A percentile compares a stretch with the other conserved stretches of the same genome.
Evolutionary conservation across 805 yeast species (phyloP).

Genomic region (Starmera quercuum): DNA sequence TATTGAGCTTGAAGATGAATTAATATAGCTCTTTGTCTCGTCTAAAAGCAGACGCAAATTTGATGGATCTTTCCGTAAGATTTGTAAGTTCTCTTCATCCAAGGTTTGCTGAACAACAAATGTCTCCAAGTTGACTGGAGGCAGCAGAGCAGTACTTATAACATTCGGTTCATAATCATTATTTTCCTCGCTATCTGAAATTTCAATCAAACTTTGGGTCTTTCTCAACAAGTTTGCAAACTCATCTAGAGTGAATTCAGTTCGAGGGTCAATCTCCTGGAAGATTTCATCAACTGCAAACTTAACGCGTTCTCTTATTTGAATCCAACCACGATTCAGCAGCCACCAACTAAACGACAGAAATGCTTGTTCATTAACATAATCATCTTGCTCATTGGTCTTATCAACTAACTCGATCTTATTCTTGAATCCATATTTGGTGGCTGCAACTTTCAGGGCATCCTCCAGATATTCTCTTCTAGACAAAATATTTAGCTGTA

Average conservation of each 20-base stretch:
- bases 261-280: slow-evolving; percentile 58
- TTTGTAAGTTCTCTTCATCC: slow-evolving; percentile 30
- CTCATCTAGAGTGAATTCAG: slow-evolving; percentile 58
- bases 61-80: slow-evolving; percentile 19
- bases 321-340: slow-evolving; percentile 75
- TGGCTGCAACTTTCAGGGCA: slow-evolving; percentile 63
- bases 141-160: slow-evolving; percentile 30
- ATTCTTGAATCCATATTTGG: slow-evolving; percentile 23
- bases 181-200: slow-evolving; percentile 4
- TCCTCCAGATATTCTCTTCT: slow-evolving; percentile 78
- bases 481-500: slow-evolving; percentile 84
- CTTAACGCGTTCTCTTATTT: slow-evolving; percentile 45
- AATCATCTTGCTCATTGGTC: slow-evolving; percentile 26
- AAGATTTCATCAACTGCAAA: slow-evolving; percentile 53
- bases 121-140: slow-evolving; percentile 45
- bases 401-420: slow-evolving; percentile 13
- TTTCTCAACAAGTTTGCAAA: slow-evolving; percentile 39
- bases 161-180: slow-evolving; percentile 15
- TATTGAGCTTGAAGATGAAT: slow-evolving; percentile 26
- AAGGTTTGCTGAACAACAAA: slow-evolving; percentile 48
- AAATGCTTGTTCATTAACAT: slow-evolving; percentile 70
- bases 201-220: slow-evolving; percentile 29
- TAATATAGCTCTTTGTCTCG: slow-evolving; percentile 35
- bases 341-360: slow-evolving; percentile 92
- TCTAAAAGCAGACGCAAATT: slow-evolving; percentile 29